A percentile compares a stretch with the other conserved stretches of the same genome.
These are phyloP conservation scores for Drechslera avenae DNA, from an alignment of 2,329 filamentous ascomycete species.

Conservation along the genomic window DNA sequence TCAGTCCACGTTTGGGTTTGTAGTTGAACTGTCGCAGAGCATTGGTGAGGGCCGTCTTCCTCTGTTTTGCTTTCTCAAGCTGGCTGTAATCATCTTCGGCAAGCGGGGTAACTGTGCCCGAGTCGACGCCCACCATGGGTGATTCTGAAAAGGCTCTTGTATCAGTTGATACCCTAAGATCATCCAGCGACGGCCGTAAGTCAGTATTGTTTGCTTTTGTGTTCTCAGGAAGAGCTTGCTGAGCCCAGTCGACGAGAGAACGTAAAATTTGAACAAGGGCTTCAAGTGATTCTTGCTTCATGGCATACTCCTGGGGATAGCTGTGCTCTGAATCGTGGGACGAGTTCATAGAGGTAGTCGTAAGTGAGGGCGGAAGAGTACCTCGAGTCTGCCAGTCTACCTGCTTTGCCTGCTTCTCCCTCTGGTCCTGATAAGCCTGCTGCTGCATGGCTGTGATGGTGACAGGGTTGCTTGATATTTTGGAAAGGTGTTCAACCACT, in stretches of 20 bases:
- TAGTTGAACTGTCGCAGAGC: conserved; percentile 94
- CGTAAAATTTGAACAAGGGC: conserved; percentile 85
- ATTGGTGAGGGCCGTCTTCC: conserved; percentile 89
- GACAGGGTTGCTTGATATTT: conserved; percentile 80
- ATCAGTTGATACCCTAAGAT: conserved; percentile 77
- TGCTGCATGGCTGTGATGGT: conserved; percentile 77
- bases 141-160: conserved; percentile 65
- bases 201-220: conserved; percentile 52
- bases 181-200: conserved; percentile 60
- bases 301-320: conserved; percentile 84
- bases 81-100: conserved; percentile 88
- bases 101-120: conserved; percentile 49
- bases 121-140: conserved; percentile 62
- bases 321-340: conserved; percentile 66
- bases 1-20: conserved; percentile 94
- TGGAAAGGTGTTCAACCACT: conserved; percentile 91
- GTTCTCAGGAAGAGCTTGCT: conserved; percentile 64
- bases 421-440: conserved; percentile 82
- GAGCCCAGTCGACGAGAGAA: conserved; percentile 91
- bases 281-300: conserved; percentile 89
- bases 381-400: conserved; percentile 85
- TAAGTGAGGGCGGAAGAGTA: conserved; percentile 85
- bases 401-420: conserved; percentile 63
- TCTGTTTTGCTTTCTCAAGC: conserved; percentile 91
- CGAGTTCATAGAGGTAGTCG: conserved; percentile 72